These are phyloP conservation scores for Solanum tacnaense DNA, from an alignment of 257 asterid genomes.

Conservation along the genomic window DNA sequence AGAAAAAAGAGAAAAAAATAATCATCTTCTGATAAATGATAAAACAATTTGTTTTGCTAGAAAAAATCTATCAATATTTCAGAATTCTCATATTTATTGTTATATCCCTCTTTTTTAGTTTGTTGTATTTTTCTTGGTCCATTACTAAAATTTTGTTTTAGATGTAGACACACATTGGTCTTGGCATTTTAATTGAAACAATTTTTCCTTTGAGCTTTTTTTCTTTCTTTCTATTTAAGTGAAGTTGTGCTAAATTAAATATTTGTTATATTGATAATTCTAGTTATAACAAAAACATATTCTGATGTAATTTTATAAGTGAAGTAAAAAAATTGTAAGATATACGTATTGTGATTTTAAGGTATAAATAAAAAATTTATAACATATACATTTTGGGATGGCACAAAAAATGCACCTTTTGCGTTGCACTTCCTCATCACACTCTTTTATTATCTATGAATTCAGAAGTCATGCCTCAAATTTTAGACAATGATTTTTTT, in stretches of 20 bases:
- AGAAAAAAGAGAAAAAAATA: neutral
- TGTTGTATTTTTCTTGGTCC: neutral
- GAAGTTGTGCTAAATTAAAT: neutral
- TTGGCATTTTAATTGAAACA: neutral
- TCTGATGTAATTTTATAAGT: neutral
- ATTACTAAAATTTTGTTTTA: neutral
- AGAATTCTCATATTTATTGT: neutral
- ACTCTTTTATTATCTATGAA: neutral
- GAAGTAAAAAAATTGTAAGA: rapidly evolving
- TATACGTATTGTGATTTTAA: neutral
- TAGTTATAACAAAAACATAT: neutral
- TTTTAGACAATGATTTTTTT: no score
- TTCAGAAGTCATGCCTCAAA: neutral
- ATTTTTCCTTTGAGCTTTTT: neutral
- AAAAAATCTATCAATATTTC: neutral
- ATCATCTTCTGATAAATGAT: neutral
- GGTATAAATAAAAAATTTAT: neutral
- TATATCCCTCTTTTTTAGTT: neutral
- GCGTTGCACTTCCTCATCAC: neutral
- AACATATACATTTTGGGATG: neutral
- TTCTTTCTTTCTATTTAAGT: neutral
- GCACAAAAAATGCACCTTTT: neutral
- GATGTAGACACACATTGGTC: neutral
- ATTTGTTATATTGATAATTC: neutral
- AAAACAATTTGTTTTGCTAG: neutral